Percentiles rank a stretch among this genome's conserved stretches.
Conservation (phyloP, 768 basidiomycete species). For the Holtermannia corniformis region DNA sequence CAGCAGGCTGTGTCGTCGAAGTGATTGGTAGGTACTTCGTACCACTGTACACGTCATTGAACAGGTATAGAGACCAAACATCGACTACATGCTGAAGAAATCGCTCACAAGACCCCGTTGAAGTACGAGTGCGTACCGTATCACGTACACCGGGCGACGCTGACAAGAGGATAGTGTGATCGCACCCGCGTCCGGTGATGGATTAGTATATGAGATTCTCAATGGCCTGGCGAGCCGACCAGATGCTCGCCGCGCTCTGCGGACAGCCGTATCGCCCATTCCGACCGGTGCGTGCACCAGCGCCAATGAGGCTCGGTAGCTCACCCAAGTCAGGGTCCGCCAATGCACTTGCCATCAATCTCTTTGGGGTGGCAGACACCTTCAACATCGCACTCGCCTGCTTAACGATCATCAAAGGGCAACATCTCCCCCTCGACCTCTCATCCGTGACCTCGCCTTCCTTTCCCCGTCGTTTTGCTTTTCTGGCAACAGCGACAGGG, state of each 20-base stretch:
- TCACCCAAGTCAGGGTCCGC: slow-evolving; percentile 36
- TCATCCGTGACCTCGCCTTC: slow-evolving; percentile 33
- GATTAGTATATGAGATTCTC: slow-evolving; percentile 39
- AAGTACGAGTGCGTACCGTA: slow-evolving; percentile 36
- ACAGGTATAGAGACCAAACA: slow-evolving; percentile 34
- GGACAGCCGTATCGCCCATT: slow-evolving; percentile 38
- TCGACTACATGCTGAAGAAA: slow-evolving; percentile 35
- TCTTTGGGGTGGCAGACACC: slow-evolving; percentile 35
- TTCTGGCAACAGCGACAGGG: slow-evolving; percentile 33
- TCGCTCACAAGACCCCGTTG: slow-evolving; percentile 22
- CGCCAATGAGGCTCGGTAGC: neutral
- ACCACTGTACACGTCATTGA: neutral
- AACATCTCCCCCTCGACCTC: slow-evolving; percentile 32
- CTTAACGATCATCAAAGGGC: slow-evolving; percentile 40
- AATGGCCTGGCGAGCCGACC: slow-evolving; percentile 37
- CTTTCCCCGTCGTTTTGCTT: slow-evolving; percentile 23
- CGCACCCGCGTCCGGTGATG: slow-evolving; percentile 39
- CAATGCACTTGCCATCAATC: slow-evolving; percentile 34
- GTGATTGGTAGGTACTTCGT: slow-evolving; percentile 34
- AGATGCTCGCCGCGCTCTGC: slow-evolving; percentile 36
- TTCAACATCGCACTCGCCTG: slow-evolving; percentile 36
- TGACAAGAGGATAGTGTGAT: slow-evolving; percentile 24
- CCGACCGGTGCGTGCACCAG: slow-evolving; percentile 31
- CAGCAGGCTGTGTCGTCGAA: slow-evolving; percentile 34
- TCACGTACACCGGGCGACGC: neutral